A percentile compares a stretch with the other conserved stretches of the same genome.
Evolutionary conservation across 2,329 filamentous ascomycete species (phyloP).

Genomic region (Hypoxylon sp.): DNA sequence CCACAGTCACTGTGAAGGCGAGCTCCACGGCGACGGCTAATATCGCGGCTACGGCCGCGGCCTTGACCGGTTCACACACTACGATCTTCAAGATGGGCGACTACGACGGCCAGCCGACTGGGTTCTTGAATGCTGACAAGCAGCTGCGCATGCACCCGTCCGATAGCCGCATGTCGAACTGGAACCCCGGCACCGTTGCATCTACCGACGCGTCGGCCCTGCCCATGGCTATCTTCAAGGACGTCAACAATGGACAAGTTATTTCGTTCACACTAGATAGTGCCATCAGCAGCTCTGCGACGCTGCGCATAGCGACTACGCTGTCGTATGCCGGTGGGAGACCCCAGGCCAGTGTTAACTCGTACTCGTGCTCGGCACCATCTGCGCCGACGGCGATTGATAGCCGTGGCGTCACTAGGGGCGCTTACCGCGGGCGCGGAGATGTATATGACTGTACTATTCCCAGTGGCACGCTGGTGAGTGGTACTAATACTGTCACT

Average conservation of each 20-base stretch:
- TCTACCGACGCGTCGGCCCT: slow-evolving; percentile 63
- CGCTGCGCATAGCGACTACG: slow-evolving; percentile 70
- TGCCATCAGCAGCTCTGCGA: slow-evolving; percentile 61
- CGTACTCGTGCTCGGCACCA: slow-evolving; percentile 53
- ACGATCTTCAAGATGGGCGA: slow-evolving; percentile 70
- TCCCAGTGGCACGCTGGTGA: slow-evolving; percentile 65
- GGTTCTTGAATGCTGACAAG: slow-evolving; percentile 71
- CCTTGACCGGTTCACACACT: slow-evolving; percentile 57
- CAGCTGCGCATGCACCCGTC: slow-evolving; percentile 72
- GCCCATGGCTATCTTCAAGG: slow-evolving; percentile 72
- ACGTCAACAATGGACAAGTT: slow-evolving; percentile 59
- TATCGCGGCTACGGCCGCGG: slow-evolving; percentile 60
- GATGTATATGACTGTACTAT: slow-evolving; percentile 70
- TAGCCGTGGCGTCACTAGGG: slow-evolving; percentile 70
- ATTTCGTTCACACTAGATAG: slow-evolving; percentile 61
- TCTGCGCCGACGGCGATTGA: slow-evolving; percentile 65
- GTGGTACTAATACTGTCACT: slow-evolving; percentile 68
- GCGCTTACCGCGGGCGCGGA: slow-evolving; percentile 70
- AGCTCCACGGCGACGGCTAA: slow-evolving; percentile 63
- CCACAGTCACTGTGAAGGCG: slow-evolving; percentile 62
- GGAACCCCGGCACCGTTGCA: slow-evolving; percentile 67
- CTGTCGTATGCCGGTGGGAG: slow-evolving; percentile 69
- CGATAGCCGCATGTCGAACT: slow-evolving; percentile 67
- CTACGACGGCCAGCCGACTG: slow-evolving; percentile 70
- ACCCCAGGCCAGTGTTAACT: slow-evolving; percentile 61